Conservation (phyloP, 139 green algal species). For the Mychonastes homosphaera region DNA sequence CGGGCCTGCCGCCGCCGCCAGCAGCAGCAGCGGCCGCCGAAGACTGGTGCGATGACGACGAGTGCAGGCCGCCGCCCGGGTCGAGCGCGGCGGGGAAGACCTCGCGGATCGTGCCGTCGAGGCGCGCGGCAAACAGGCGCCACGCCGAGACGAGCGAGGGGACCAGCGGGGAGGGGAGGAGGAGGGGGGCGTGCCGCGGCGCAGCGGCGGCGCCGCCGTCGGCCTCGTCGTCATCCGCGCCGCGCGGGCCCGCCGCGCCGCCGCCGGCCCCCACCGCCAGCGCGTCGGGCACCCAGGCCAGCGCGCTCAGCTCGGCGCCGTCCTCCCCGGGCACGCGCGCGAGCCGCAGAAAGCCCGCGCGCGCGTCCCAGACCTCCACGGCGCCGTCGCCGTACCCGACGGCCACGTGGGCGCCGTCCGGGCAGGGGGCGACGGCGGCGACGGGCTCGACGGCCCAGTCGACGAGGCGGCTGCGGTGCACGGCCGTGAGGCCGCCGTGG, state of each 20-base stretch:
- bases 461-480: constrained; percentile 66
- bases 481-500: constrained; percentile 30
- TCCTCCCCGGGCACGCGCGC: constrained; percentile 48
- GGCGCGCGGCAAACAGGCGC: constrained; percentile 54
- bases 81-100: constrained; percentile 25
- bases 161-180: no score
- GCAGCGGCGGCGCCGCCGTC: no score
- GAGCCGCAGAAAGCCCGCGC: constrained; percentile 30
- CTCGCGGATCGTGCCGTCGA: constrained; percentile 68
- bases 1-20: not conserved
- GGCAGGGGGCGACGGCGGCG: constrained; percentile 51
- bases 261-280: no score
- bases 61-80: not conserved
- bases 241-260: no score
- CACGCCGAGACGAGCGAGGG: no score
- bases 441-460: constrained; percentile 65
- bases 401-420: constrained; percentile 53
- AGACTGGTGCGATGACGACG: not conserved
- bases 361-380: constrained; percentile 77
- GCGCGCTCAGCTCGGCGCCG: constrained; percentile 40
- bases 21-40: constrained; percentile 1
- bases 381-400: constrained; percentile 66
- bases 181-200: no score
- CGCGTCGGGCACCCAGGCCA: constrained; percentile 52
- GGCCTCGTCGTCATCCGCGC: no score